Evolutionary conservation across 140 eudicot genomes (phyloP).

Genomic region (Ambrosia hybrid): DNA sequence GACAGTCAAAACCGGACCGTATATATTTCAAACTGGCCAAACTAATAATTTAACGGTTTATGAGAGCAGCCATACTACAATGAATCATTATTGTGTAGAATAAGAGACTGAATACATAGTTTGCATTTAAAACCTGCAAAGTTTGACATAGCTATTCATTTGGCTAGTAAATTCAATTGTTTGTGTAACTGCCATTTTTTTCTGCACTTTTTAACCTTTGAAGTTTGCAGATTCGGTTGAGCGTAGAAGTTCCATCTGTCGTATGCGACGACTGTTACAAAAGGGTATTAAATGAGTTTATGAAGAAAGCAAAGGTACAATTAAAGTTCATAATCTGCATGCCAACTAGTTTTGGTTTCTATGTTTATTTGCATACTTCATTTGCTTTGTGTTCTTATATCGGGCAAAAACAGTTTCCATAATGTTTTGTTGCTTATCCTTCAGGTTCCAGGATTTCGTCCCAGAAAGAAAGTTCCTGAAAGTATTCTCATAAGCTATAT

Average conservation of each 20-base stretch:
- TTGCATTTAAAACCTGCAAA: neutral
- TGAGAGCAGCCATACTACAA: no score
- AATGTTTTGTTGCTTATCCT: neutral
- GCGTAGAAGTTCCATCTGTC: slow-evolving; percentile 69
- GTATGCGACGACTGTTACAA: slow-evolving; percentile 83
- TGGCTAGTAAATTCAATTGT: neutral
- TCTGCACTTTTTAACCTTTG: slow-evolving; percentile 12
- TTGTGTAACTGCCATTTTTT: neutral
- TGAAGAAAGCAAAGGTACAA: slow-evolving; percentile 68
- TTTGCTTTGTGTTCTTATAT: neutral
- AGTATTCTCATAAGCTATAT: slow-evolving; percentile 53
- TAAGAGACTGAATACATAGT: neutral
- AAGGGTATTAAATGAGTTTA: slow-evolving; percentile 65
- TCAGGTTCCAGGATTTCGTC: slow-evolving; percentile 99
- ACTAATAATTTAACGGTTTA: no score
- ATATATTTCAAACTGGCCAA: no score
- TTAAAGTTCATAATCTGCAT: neutral
- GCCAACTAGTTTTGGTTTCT: no score
- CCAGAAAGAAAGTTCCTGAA: slow-evolving; percentile 88
- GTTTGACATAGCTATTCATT: slow-evolving; percentile 4
- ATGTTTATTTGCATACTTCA: neutral
- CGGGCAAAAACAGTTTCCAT: neutral
- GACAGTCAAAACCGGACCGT: no score
- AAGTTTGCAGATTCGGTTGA: slow-evolving; percentile 67
- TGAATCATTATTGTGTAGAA: slow-evolving; percentile 5